Evolutionary conservation across 164 flowering plant species (phyloP), one percentile per base, ranked within the genome.

Genomic region (Vitis amurensis): DNA sequence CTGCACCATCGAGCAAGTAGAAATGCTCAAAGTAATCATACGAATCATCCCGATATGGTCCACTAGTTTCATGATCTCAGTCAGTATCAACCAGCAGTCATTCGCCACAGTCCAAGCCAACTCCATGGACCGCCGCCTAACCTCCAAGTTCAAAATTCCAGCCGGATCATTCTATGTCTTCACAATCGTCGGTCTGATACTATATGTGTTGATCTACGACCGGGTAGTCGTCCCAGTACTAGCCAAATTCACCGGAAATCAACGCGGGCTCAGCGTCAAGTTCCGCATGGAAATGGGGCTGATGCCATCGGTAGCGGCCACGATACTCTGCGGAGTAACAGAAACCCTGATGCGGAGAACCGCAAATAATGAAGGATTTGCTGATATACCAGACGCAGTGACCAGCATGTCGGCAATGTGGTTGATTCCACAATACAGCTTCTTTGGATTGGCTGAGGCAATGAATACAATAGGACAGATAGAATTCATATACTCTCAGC

Each of bases 31-130:
- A 66, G 71, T 85, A 17, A 48, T 86, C 9, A 47, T 84, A 16
- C 79, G 52, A 68, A 78, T 86, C 50, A 37, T 84, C 12, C 88
- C 86, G 27, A 71, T 86, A 14, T 86, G 90, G 85, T 83, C 88
- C 31, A 80, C 85, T 0, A 77, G 84, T 11, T 80, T 86, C 68
- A 70, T 80, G 48, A 63, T 83, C n/a, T 64, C 74, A 3, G 65
- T 77, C 1, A 68, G 55, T 29, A 19, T 72, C 10, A 68, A 48
- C 71, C 81, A 79, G 12, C 29, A 50, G 12, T 8, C 77, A 27
- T 72, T 75, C 47, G 48, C 70, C 2, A 27, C 49, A 10, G 64
- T 75, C 63, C 81, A 75, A 63, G 81, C 78, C 7, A 62, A 2
- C 59, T 57, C 67, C 53, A 79, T 75, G 82, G 74, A 79, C 67